Evolutionary conservation across 2,329 filamentous ascomycete species (phyloP), one percentile per base, ranked within the genome.

Genomic region (Sporothrix brasiliensis): DNA sequence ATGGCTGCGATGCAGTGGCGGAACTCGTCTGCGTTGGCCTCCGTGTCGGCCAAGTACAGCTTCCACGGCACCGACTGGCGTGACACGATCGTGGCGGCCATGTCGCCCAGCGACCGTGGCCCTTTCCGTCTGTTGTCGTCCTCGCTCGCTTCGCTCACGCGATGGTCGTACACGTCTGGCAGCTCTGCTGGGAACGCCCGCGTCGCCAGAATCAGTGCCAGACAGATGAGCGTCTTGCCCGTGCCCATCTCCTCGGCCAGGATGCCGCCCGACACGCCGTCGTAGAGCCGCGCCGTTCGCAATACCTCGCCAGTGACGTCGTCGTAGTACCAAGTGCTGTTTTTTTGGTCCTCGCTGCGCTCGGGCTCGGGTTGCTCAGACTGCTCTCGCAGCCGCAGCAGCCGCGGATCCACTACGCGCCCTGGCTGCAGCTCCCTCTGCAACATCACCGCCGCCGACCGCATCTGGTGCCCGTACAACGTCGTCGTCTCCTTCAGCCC

Each of bases 211-310:
- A 97, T 89, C 2, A 93, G 81, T 7, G 90, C 69, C 21, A 98
- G 81, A 73, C 91, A 94, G 13, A 97, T 97, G 34, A 97, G 80
- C 0, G 94, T 97, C 81, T 97, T 98, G 0, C 94, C 94, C 0
- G 86, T 81, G 6, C 90, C 91, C 91, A 94, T 94, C 73, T 92
- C 90, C 76, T 95, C 92, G 0, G 91, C 91, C 16, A 93, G 81
- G 16, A 94, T 91, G 2, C 93, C 94, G 47, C 94, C 93, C 71
- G 86, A 84, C 5, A 89, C 86, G 34, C 88, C 85, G 58, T 95
- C 92, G 74, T 94, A 97, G 71, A 87, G 86, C 2, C 86, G 85
- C 13, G 91, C 89, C n/a, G 91, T 86, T 49, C 83, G 83, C 0
- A 92, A 77, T 63, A 93, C 85, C 0, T 83, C 82, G 0, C 88